These are phyloP conservation scores for Neltuma alba DNA, from an alignment of 306 rosid genomes.

Conservation along the genomic window DNA sequence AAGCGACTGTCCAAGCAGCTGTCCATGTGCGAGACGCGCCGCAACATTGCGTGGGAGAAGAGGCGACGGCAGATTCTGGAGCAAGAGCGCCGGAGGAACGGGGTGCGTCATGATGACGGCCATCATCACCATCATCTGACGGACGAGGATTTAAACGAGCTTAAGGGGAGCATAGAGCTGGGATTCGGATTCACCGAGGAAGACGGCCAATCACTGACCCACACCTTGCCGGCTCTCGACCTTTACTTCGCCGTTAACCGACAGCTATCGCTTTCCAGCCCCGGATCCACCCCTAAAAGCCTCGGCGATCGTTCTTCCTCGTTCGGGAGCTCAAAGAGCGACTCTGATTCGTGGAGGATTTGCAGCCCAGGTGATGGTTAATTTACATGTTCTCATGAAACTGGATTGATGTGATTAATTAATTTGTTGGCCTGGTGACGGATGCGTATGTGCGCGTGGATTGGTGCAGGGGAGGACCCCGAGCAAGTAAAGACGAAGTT, in stretches of 20 bases:
- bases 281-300: conserved; percentile 64
- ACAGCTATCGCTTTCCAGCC: conserved; percentile 49
- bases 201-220: conserved; percentile 69
- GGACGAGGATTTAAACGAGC: conserved; percentile 79
- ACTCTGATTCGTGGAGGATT: conserved; percentile 78
- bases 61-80: background rate
- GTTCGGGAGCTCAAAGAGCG: conserved; percentile 50
- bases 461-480: conserved; percentile 80
- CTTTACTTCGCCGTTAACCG: conserved; percentile 90
- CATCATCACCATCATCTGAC: conserved; percentile 46
- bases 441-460: no score
- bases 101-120: conserved; percentile 6
- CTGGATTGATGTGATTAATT: no score
- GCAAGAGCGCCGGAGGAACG: conserved; percentile 43
- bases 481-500: conserved; percentile 79
- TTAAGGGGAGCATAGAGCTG: conserved; percentile 80
- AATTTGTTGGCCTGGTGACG: background rate
- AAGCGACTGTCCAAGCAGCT: conserved; percentile 9
- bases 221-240: conserved; percentile 91
- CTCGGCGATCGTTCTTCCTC: conserved; percentile 51
- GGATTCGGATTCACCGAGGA: conserved; percentile 96
- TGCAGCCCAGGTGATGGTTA: conserved; percentile 67
- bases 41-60: conserved; percentile 9
- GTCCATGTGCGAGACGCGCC: background rate
- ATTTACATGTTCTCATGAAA: no score